Conservation (phyloP, 1,284 basidiomycete genomes). For the Austroboletus niveus region DNA sequence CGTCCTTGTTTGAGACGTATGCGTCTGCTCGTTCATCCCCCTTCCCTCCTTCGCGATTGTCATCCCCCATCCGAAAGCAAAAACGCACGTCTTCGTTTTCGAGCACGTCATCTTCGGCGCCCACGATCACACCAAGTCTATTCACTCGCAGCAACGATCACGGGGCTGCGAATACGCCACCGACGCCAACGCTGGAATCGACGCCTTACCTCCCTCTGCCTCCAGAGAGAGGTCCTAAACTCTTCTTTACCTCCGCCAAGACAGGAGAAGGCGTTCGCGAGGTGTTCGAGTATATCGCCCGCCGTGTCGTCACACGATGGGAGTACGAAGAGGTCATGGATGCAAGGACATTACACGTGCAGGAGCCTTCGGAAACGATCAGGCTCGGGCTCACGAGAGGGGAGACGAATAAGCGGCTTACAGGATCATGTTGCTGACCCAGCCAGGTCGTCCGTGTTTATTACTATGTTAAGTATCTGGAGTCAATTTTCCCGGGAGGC, state of each 20-base stretch:
- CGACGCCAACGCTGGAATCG: slow-evolving; percentile 13
- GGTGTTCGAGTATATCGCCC: slow-evolving; percentile 68
- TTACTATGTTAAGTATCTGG: slow-evolving; percentile 15
- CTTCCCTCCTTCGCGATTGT: slow-evolving; percentile 35
- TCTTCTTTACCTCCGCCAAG: slow-evolving; percentile 75
- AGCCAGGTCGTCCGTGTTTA: slow-evolving; percentile 8
- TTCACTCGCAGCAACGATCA: slow-evolving; percentile 42
- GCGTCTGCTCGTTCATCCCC: slow-evolving; percentile 59
- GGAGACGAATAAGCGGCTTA: slow-evolving; percentile 5
- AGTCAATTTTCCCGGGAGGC: neutral
- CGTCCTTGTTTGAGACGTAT: slow-evolving; percentile 48
- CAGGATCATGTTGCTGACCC: slow-evolving; percentile 20
- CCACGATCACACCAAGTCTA: slow-evolving; percentile 62
- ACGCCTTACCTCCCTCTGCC: slow-evolving; percentile 25
- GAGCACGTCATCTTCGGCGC: slow-evolving; percentile 46
- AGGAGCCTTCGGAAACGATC: slow-evolving; percentile 24
- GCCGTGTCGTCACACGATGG: slow-evolving; percentile 55
- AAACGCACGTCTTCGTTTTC: slow-evolving; percentile 45
- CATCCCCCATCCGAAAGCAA: slow-evolving; percentile 21
- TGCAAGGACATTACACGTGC: slow-evolving; percentile 21
- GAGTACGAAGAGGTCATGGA: slow-evolving; percentile 56
- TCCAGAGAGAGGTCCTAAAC: slow-evolving; percentile 51
- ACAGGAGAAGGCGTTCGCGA: slow-evolving; percentile 66
- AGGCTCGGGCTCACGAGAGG: slow-evolving; percentile 18
- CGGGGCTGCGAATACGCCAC: slow-evolving; percentile 10